Evolutionary conservation across 2,329 filamentous ascomycete genomes (phyloP).

Genomic region (Arthrobotrys sinensis): DNA sequence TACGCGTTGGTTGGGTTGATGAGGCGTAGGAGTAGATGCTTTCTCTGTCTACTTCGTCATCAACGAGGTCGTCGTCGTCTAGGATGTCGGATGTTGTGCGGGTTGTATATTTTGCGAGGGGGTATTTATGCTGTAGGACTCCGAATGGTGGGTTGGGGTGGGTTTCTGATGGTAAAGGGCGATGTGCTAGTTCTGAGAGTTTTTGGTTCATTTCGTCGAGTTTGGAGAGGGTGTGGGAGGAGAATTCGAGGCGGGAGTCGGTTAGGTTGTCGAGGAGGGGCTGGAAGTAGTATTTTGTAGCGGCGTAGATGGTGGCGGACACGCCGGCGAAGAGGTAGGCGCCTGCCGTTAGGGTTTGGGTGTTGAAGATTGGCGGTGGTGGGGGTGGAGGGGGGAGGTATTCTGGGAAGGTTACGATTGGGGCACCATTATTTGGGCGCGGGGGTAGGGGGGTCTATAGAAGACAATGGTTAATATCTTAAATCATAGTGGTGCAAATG

Average conservation of each 20-base stretch:
- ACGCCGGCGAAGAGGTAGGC: constrained; percentile 74
- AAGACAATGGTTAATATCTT: constrained; percentile 56
- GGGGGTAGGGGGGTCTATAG: constrained; percentile 68
- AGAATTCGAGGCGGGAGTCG: constrained; percentile 72
- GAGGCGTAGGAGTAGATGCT: constrained; percentile 65
- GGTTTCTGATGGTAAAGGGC: constrained; percentile 52
- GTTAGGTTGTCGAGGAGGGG: constrained; percentile 73
- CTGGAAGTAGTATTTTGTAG: constrained; percentile 78
- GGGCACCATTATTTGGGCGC: constrained; percentile 65
- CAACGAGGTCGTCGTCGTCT: constrained; percentile 66
- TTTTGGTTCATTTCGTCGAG: constrained; percentile 71
- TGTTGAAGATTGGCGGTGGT: constrained; percentile 76
- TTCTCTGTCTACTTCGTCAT: constrained; percentile 63
- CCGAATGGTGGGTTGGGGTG: constrained; percentile 58
- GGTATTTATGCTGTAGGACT: constrained; percentile 57
- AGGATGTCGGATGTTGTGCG: constrained; percentile 40
- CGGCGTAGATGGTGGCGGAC: constrained; percentile 78
- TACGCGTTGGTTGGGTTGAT: constrained; percentile 78
- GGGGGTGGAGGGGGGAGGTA: constrained; percentile 74
- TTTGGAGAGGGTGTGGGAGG: constrained; percentile 70
- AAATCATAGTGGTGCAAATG: neutral
- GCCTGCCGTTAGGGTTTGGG: constrained; percentile 73
- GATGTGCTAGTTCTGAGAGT: constrained; percentile 69
- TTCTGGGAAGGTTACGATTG: constrained; percentile 80
- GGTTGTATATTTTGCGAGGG: constrained; percentile 33